Percentiles rank a stretch among this genome's conserved stretches.
Conservation (phyloP, 179 eudicot genomes). For the Spinacia oleracea region DNA sequence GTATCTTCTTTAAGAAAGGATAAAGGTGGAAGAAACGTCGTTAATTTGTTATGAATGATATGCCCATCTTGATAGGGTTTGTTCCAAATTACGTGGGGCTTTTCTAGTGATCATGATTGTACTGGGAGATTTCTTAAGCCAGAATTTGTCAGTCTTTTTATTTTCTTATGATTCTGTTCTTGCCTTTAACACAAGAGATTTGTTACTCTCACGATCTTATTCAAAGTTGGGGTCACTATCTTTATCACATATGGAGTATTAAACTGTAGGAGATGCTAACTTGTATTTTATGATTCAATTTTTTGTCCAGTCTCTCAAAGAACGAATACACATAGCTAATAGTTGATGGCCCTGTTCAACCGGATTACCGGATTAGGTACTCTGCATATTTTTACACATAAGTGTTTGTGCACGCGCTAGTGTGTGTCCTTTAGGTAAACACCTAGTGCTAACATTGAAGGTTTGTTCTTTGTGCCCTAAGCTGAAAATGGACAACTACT, state of each 20-base stretch:
- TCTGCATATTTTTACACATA: not conserved
- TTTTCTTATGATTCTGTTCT: not conserved
- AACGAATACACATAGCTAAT: not conserved
- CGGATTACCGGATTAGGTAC: not conserved
- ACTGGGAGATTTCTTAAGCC: not conserved
- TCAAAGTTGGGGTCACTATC: too few relatives aligned
- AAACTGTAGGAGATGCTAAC: too few relatives aligned
- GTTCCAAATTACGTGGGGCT: not conserved
- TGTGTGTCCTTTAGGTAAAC: not conserved
- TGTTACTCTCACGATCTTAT: not conserved
- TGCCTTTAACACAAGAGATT: not conserved
- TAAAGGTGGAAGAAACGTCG: not conserved
- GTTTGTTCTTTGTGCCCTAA: not conserved
- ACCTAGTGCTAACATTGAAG: not conserved
- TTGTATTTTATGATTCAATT: too few relatives aligned
- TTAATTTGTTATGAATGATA: not conserved
- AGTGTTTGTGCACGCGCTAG: not conserved
- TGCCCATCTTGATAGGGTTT: not conserved
- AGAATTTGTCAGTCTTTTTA: not conserved
- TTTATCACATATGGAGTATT: too few relatives aligned
- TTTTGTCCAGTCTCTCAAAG: too few relatives aligned
- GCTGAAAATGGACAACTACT: not conserved
- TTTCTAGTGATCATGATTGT: not conserved
- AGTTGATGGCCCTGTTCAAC: not conserved
- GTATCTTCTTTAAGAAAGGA: too few relatives aligned